Evolutionary conservation across 768 basidiomycete species (phyloP), one percentile per base, ranked within the genome.

Genomic region (Suillus cothurnatus): DNA sequence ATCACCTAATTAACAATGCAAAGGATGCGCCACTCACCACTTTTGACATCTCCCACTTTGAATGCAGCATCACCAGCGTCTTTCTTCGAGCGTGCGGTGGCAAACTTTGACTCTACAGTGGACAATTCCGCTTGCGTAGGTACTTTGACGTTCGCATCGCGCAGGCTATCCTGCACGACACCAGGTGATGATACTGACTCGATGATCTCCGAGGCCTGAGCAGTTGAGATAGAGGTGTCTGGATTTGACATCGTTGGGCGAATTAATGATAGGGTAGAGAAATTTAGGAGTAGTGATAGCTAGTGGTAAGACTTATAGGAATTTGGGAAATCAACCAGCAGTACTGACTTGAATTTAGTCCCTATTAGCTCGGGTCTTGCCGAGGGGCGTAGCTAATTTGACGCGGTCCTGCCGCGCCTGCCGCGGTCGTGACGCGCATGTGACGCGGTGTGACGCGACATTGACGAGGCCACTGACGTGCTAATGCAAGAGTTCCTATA

Each of bases 11-110:
- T 34, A 36, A 61, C 53, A 31, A 6, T 34, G 53, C 15, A 3
- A 38, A 60, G 28, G 32, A 23, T 23, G 38, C 23, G 23, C 31
- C 21, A 71, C 85, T 60, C 66, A 90, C 91, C 90, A 69, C 79
- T 82, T 72, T 86, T 84, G 49, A 82, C 65, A 68, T 91, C 81
- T 28, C 88, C 91, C 12, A 77, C 73, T 72, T 89, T 91, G 78
- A 92, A 92, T 1, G 89, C 88, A 63, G 83, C 76, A 81, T 92
- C 91, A 12, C 77, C 91, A 12, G 73, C 76, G 23, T 86, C 88
- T 71, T 92, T 92, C 81, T 86, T 88, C 68, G 86, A 79, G 74
- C 82, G 88, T 43, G 88, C 92, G 0, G 79, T 87, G 15, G 74
- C 77, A 36, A 94, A 66, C 73, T 92, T 93, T 43, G 77, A 71